Base-by-base conservation (phyloP, 2,329 filamentous ascomycete genomes). In the Acephala macrosclerotiorum region DNA sequence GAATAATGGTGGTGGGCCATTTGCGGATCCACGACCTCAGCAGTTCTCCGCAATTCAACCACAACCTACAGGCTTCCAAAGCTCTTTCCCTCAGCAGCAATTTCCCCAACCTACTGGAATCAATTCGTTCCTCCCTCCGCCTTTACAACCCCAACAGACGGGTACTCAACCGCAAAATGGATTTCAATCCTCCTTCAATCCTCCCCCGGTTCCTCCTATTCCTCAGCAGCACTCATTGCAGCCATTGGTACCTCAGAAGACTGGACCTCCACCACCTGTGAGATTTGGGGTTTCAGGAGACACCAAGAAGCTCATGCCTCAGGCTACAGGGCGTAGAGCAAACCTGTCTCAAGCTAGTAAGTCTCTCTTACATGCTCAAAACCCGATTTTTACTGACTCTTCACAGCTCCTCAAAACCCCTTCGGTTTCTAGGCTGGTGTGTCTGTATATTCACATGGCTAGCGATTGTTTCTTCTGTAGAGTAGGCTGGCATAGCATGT, bases 261-360 rank as follows among this genome's bases (percentile, higher is more conserved):
- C 93, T 9, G 93, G 93, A 0, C 96, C 96, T 7, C 84, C 95
- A 22, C 96, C 96, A 55, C 89, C 93, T 26, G 90, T 99, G 20
- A 88, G 93, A 66, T 99, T 99, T 77, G 96, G 96, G 45, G 89
- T 97, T 40, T 85, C 87, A 64, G 82, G 84, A 33, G 87, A 89
- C 58, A 82, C 88, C 35, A 93, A 94, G 80, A 96, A 92, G 78
- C 81, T 98, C 73, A 85, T 87, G 67, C 89, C 94, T 35, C 96
- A 98, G 81, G 86, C 93, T 33, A 99, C 96, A 7, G 96, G 96
- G 70, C 85, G 91, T 74, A 89, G 92, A 82, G 96, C 96, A 64
- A 97, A 98, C 78, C 85, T 99, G 72, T 86, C 92, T 60, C 92
- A 96, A 88, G 96, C 96, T 75, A 99, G 95, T 98, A 90, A 91